phyloP scores from a whole-genome alignment of 2,329 filamentous ascomycete genomes.

The Penicillium sp. region DNA sequence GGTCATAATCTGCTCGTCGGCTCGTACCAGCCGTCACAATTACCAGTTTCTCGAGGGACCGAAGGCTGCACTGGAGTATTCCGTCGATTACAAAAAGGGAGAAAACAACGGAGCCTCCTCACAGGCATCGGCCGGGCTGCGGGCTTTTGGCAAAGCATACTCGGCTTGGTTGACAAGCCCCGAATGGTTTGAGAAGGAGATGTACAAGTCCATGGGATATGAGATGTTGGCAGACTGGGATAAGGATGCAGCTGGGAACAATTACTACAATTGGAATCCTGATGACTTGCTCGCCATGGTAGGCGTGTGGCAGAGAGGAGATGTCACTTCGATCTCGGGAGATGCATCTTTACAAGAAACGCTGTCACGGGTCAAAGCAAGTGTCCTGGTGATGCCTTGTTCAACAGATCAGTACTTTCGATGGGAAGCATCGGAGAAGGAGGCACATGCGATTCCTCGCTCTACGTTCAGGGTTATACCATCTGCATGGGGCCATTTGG shows the following conservation, averaged over 20 bases:
- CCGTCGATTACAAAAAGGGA: conserved; percentile 34
- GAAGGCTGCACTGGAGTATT: conserved; percentile 36
- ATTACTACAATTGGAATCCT: conserved; percentile 37
- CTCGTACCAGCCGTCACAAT: conserved; percentile 42
- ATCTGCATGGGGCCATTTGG: conserved; percentile 28
- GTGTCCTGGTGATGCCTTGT: conserved; percentile 32
- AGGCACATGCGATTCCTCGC: neutral
- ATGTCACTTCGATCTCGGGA: conserved; percentile 26
- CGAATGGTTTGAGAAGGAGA: conserved; percentile 39
- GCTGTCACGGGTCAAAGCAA: conserved; percentile 11
- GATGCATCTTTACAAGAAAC: conserved; percentile 12
- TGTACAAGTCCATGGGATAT: conserved; percentile 34
- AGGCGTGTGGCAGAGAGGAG: conserved; percentile 40
- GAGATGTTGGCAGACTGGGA: conserved; percentile 34
- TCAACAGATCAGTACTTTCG: conserved; percentile 33
- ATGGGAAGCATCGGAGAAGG: conserved; percentile 24
- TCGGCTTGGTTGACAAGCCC: conserved; percentile 42
- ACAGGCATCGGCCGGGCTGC: conserved; percentile 26
- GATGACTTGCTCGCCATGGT: conserved; percentile 39
- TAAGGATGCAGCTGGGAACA: conserved; percentile 22
- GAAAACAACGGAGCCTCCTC: conserved; percentile 17
- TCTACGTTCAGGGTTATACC: conserved; percentile 22
- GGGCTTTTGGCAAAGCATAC: conserved; percentile 42
- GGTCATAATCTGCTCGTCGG: conserved; percentile 41
- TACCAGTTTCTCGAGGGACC: conserved; percentile 42